A percentile compares a stretch with the other conserved stretches of the same genome.
These are phyloP conservation scores for Nymphaea colorata DNA, from an alignment of 164 flowering plant genomes.

Conservation along the genomic window DNA sequence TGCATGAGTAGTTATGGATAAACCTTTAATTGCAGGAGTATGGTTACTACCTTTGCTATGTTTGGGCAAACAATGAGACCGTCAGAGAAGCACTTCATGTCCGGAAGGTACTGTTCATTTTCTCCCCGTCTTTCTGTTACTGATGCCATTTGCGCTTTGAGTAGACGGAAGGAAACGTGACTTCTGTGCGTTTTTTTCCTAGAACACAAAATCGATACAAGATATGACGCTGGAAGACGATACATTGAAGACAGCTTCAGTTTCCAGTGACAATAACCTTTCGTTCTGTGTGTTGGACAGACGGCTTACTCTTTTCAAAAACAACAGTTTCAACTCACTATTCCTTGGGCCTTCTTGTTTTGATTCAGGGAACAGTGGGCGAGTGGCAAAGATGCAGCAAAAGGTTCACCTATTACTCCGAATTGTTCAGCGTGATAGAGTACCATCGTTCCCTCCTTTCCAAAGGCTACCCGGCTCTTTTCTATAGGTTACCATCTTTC, in stretches of 20 bases:
- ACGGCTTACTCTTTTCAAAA: no score
- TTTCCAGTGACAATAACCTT: no score
- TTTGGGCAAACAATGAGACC: constrained; percentile 26
- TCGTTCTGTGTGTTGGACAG: no score
- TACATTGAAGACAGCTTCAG: no score
- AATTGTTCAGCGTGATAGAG: constrained; percentile 5
- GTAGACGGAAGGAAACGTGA: no score
- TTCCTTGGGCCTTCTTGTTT: background rate
- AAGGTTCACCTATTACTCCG: constrained; percentile 4
- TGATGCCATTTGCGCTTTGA: no score
- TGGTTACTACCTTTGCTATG: constrained; percentile 11
- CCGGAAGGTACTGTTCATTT: constrained; percentile 18
- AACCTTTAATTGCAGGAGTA: constrained; percentile 11
- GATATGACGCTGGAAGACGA: no score
- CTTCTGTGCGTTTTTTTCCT: no score
- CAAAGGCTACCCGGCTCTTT: constrained; percentile 8
- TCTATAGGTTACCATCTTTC: constrained; percentile 8
- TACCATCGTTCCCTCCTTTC: constrained; percentile 14
- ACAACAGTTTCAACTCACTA: no score
- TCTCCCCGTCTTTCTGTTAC: no score
- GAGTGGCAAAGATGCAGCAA: constrained; percentile 20
- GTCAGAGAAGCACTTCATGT: constrained; percentile 35
- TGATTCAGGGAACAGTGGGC: constrained; percentile 12
- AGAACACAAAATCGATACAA: no score
- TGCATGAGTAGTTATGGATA: no score